These are phyloP conservation scores for Neurospora sublineolata DNA, from an alignment of 495 filamentous ascomycete genomes.

Conservation along the genomic window DNA sequence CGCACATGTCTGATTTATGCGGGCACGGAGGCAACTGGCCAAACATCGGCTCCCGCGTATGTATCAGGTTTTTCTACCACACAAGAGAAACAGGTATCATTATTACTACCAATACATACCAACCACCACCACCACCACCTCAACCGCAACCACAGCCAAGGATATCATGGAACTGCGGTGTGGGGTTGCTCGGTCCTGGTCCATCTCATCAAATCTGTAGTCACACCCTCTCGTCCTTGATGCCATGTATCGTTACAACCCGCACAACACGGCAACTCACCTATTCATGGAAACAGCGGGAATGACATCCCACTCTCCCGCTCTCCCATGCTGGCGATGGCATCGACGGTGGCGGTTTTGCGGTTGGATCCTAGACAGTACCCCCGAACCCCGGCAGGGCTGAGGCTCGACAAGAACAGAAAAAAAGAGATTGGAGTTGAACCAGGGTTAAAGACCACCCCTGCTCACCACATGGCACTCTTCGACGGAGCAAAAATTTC, in stretches of 20 bases:
- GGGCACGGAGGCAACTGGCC: not conserved
- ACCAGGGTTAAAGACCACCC: not conserved
- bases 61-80: not conserved
- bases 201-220: not conserved
- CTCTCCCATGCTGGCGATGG: not conserved
- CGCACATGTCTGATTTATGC: not conserved
- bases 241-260: not conserved
- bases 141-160: not conserved
- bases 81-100: not conserved
- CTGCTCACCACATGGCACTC: conserved; percentile 10
- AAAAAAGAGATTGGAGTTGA: not conserved
- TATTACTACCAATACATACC: not conserved
- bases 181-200: not conserved
- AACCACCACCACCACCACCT: not conserved
- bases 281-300: not conserved
- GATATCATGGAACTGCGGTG: not conserved
- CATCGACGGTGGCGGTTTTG: not conserved
- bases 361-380: not conserved
- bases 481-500: not conserved
- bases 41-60: not conserved
- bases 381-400: not conserved
- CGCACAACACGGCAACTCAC: not conserved
- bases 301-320: not conserved
- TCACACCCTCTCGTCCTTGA: not conserved
- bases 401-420: not conserved